Conservation (phyloP, 108 stramenopile genomes). For the Nannochloropsis oceanica region DNA sequence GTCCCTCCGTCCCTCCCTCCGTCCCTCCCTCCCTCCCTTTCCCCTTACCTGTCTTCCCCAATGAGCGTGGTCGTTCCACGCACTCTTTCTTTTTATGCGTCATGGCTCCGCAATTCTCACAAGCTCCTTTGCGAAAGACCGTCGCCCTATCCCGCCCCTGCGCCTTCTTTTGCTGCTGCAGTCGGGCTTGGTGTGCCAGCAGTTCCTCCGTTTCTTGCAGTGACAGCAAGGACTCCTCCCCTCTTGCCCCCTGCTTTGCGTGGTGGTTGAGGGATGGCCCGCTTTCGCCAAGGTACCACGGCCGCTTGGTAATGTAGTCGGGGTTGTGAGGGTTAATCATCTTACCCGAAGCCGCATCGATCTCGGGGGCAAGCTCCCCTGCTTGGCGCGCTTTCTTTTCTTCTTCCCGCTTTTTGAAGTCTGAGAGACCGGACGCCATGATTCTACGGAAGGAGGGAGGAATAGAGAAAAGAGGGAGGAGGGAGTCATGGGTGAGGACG, state of each 20-base stretch:
- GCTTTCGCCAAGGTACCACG: conserved; percentile 82
- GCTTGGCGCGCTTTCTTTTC: conserved; percentile 29
- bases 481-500: not conserved
- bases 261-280: conserved; percentile 86
- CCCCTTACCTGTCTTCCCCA: not conserved
- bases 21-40: too few relatives aligned
- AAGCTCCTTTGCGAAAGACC: conserved; percentile 23
- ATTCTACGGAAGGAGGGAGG: not conserved
- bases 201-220: conserved; percentile 28
- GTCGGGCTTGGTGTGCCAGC: too few relatives aligned
- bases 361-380: conserved; percentile 30
- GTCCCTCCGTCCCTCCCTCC: conserved; percentile 27
- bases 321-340: conserved; percentile 99
- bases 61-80: conserved; percentile 42
- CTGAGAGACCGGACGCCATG: not conserved
- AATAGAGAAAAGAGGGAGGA: not conserved
- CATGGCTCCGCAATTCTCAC: conserved; percentile 71
- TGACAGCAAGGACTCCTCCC: conserved; percentile 42
- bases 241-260: conserved; percentile 46
- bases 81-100: conserved; percentile 51
- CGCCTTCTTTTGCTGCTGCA: not conserved
- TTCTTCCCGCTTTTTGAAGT: conserved; percentile 6
- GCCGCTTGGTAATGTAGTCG: conserved; percentile 92
- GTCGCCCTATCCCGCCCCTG: not conserved
- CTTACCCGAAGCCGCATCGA: conserved; percentile 28